phyloP scores from a whole-genome alignment of 1,139 yeast genomes.

The Debaryomyces sp. region DNA sequence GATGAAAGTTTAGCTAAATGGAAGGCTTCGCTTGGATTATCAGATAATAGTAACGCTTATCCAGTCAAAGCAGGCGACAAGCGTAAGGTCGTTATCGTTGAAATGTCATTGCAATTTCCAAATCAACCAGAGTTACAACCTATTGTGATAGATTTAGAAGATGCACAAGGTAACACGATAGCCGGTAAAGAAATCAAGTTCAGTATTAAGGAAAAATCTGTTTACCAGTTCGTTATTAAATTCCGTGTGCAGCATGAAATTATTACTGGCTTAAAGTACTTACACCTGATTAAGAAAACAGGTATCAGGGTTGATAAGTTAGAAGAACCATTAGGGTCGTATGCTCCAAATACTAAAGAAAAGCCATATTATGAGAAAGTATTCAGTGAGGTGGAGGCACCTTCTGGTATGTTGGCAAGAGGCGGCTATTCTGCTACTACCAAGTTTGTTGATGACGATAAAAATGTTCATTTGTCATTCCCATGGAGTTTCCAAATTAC shows the following conservation, averaged over 20 bases:
- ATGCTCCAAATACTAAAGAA: constrained; percentile 84
- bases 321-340: constrained; percentile 88
- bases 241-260: constrained; percentile 91
- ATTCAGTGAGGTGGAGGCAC: constrained; percentile 89
- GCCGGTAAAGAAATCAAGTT: constrained; percentile 59
- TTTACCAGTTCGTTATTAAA: constrained; percentile 71
- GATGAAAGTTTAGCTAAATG: constrained; percentile 91
- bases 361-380: constrained; percentile 80
- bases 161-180: constrained; percentile 49
- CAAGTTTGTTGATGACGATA: constrained; percentile 88
- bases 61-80: constrained; percentile 73
- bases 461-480: constrained; percentile 67
- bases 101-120: constrained; percentile 69
- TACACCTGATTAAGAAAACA: constrained; percentile 82
- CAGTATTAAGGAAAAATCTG: constrained; percentile 75
- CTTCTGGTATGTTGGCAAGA: constrained; percentile 85
- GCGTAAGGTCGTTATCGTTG: constrained; percentile 77
- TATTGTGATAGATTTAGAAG: constrained; percentile 66
- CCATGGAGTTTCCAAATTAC: constrained; percentile 88
- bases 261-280: constrained; percentile 85
- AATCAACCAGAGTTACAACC: constrained; percentile 61
- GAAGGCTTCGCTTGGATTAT: constrained; percentile 86
- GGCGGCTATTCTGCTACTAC: constrained; percentile 83
- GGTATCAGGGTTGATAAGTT: constrained; percentile 86
- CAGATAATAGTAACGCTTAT: constrained; percentile 53